A percentile compares a stretch with the other conserved stretches of the same genome.
phyloP scores from a whole-genome alignment of 1,284 basidiomycete species.

The Pseudozyma sp. region DNA sequence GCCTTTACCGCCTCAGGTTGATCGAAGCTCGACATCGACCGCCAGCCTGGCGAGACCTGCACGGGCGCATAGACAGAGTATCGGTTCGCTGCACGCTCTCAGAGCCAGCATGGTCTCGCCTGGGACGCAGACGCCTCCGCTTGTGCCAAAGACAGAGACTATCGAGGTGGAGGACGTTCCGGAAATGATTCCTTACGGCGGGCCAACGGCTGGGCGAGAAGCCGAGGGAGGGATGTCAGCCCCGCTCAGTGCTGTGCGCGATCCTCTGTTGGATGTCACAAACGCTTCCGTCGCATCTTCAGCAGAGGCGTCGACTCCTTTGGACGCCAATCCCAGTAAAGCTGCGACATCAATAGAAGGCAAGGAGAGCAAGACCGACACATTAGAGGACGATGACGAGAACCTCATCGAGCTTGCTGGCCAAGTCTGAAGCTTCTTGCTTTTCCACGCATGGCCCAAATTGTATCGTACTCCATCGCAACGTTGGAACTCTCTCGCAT shows the following conservation, averaged over 20 bases:
- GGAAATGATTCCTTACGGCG: constrained; percentile 19
- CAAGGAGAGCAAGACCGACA: no score
- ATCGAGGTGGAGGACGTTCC: constrained; percentile 2
- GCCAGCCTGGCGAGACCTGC: constrained; percentile 4
- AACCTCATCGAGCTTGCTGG: neutral
- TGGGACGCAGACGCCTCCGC: neutral
- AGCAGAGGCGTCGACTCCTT: no score
- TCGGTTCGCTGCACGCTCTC: constrained; percentile 16
- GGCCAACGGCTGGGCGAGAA: no score
- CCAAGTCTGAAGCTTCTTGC: neutral
- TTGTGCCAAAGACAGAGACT: neutral
- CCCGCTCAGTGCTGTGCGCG: no score
- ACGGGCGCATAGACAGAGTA: constrained; percentile 8
- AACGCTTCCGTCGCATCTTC: no score
- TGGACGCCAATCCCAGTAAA: no score
- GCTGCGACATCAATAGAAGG: no score
- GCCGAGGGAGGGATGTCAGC: no score
- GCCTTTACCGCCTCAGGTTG: constrained; percentile 19
- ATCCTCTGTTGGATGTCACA: no score
- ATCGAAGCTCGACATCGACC: constrained; percentile 3
- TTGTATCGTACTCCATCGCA: neutral
- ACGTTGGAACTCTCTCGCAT: neutral
- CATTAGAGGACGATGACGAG: neutral
- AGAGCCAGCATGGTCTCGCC: constrained; percentile 1
- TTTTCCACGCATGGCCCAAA: no score